A percentile compares a stretch with the other conserved stretches of the same genome.
phyloP scores from a whole-genome alignment of 345 rosid genomes.

The Rhodamnia rubescens region DNA sequence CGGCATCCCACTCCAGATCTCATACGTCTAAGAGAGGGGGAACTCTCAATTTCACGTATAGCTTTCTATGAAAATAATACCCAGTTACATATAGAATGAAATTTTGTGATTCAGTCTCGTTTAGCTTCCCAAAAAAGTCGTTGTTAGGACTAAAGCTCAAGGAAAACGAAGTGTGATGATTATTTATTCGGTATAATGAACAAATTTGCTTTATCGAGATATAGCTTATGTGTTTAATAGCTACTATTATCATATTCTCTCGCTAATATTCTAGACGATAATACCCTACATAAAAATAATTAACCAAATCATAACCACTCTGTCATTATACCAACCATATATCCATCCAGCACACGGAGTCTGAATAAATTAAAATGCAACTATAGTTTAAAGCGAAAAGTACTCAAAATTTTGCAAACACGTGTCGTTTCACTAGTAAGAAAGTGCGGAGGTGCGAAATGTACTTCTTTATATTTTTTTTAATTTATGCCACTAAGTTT shows the following conservation, averaged over 20 bases:
- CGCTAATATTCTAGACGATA: background rate
- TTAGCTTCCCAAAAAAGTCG: background rate
- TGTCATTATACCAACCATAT: background rate
- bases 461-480: background rate
- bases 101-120: background rate
- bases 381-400: background rate
- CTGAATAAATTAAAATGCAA: background rate
- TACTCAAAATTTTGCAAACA: background rate
- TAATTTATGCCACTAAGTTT: background rate
- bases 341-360: background rate
- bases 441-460: background rate
- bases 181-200: background rate
- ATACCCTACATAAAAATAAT: background rate
- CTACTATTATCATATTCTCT: background rate
- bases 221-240: background rate
- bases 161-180: background rate
- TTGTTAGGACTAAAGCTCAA: background rate
- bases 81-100: background rate
- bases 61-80: background rate
- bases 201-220: background rate
- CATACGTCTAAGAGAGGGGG: background rate
- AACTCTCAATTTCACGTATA: background rate
- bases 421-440: background rate
- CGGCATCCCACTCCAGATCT: background rate
- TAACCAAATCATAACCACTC: background rate